Base-by-base conservation (phyloP, 768 basidiomycete genomes). In the Lepiota brunneoincarnata region DNA sequence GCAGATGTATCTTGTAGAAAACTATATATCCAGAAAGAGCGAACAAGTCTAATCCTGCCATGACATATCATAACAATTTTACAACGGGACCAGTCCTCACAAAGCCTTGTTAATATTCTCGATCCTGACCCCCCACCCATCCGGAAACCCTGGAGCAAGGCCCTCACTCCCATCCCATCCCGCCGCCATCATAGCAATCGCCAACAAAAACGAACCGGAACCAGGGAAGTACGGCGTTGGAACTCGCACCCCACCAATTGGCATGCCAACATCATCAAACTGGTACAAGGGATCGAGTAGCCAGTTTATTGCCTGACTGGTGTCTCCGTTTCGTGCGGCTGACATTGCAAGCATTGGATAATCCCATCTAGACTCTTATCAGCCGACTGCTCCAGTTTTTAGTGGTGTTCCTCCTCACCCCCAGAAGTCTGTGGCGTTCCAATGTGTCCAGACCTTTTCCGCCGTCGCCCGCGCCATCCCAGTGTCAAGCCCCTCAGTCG, bases 261-360 rank as follows among this genome's bases (percentile, higher is more conserved):
- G 83, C 80, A 82, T 82, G 4, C 82, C 83, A 12, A 77, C 74
- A 49, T 83, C 82, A 61, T 83, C 83, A 57, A 84, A 83, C 46
- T 71, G 64, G 63, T 82, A 83, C 23, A 79, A 61, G 1, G 80
- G 78, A 58, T 82, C 68, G 6, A 84, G 68, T 17, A 83, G 67
- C 78, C 78, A 83, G 23, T 80, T 76, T 4, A 84, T 59, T 0
- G 81, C 83, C 58, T 77, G 67, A 36, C 75, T 74, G 4, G 70
- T 61, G 26, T 81, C 68, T 4, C 78, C 77, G 41, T 77, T 77
- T 2, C 82, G 71, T 17, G 81, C 82, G 10, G 83, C 81, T 1
- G 78, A 80, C 79, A 84, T 82, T 0, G 82, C 82, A 2, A 83
- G 74, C 76, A 83, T 78, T 0, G 81, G 80, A 58, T 82, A 83